Evolutionary conservation across 2,329 filamentous ascomycete species (phyloP), one percentile per base, ranked within the genome.

Genomic region (Byssoonygena ceratinophila): DNA sequence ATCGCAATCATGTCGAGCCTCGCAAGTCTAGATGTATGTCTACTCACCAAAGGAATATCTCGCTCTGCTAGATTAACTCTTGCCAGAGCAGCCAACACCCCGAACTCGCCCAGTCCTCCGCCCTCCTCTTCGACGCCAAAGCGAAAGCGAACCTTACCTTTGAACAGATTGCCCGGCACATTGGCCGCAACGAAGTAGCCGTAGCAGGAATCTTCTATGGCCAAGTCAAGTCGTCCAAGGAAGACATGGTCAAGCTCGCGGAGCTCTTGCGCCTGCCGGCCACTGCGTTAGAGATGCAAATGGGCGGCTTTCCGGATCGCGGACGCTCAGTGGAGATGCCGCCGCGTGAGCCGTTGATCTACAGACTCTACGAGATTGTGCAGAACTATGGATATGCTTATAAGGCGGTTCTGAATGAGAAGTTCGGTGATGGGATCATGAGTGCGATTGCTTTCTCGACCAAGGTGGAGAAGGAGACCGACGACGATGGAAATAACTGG

Each of bases 361-460:
- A 97, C 69, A 77, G 91, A 1, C 68, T 96, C 55, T 96, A 88
- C 68, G 91, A 97, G 76, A 85, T 96, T 65, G 84, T 97, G 57
- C 90, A 96, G 73, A 97, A 95, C 68, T 96, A 96, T 64, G 91
- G 91, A 1, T 94, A 95, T 68, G 87, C 90, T 0, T 96, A 94
- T 72, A 96, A 96, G 77, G 90, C 89, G 0, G 80, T 97, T 3
- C 67, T 96, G 68, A 96, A 97, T 61, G 91, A 97, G 78, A 96
- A 96, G 76, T 89, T 88, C 65, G 85, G 85, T 0, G 85, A 90
- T 65, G 91, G 91, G 1, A 97, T 97, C 64, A 96, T 97, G 91
- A 94, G 88, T 65, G 91, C 90, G 0, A 95, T 96, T 64, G 82
- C 82, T 14, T 96, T 95, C 68, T 85, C 82, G 49, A 94, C 88